These are phyloP conservation scores for Amauroascus verrucosus DNA, from an alignment of 2,329 filamentous ascomycete species.

Conservation along the genomic window DNA sequence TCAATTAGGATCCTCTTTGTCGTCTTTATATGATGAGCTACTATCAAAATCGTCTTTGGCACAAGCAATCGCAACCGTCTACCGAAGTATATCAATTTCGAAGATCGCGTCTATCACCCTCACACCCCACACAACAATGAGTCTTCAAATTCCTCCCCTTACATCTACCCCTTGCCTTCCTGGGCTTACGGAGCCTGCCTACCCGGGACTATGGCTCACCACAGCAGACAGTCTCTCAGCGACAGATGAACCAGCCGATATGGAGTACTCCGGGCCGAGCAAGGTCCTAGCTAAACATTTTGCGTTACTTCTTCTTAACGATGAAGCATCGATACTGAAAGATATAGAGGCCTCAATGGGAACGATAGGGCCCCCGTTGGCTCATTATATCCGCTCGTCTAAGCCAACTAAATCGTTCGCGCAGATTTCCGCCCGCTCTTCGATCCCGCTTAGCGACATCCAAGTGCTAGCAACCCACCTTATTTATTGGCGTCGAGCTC, in stretches of 20 bases:
- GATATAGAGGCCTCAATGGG: conserved; percentile 60
- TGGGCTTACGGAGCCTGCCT: conserved; percentile 55
- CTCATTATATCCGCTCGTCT: conserved; percentile 56
- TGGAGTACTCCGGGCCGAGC: conserved; percentile 50
- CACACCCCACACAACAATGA: conserved; percentile 51
- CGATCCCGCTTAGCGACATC: conserved; percentile 68
- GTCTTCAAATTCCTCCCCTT: conserved; percentile 52
- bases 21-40: conserved; percentile 34
- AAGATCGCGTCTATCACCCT: conserved; percentile 78
- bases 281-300: conserved; percentile 67
- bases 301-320: conserved; percentile 71
- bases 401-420: conserved; percentile 60
- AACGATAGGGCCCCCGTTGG: conserved; percentile 63
- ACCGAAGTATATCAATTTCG: conserved; percentile 68
- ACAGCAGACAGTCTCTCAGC: conserved; percentile 70
- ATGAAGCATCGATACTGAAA: conserved; percentile 67
- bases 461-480: conserved; percentile 84
- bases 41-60: conserved; percentile 63
- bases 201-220: conserved; percentile 73
- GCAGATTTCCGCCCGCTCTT: conserved; percentile 50
- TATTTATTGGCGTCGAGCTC: conserved; percentile 89
- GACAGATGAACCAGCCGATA: conserved; percentile 51
- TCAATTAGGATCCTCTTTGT: conserved; percentile 26
- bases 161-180: conserved; percentile 64
- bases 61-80: conserved; percentile 70